phyloP scores from a whole-genome alignment of 2,329 filamentous ascomycete genomes.

The Rutstroemia sp. region DNA sequence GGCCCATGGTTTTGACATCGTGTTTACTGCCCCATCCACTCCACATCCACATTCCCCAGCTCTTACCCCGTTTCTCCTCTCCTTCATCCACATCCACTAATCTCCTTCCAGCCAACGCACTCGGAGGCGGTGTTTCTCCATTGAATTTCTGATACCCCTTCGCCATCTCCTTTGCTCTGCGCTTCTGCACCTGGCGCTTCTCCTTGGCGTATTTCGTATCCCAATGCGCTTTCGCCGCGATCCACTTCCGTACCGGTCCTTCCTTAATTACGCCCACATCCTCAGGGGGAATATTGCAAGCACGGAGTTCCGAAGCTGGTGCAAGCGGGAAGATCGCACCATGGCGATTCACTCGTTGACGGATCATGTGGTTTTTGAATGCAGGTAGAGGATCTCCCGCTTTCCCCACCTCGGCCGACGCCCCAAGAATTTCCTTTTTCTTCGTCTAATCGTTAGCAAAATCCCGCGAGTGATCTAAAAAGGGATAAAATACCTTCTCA shows the following conservation, averaged over 20 bases:
- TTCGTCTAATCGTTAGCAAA: not conserved
- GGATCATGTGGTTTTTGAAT: slow-evolving; percentile 84
- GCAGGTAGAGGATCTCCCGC: slow-evolving; percentile 76
- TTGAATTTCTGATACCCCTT: slow-evolving; percentile 63
- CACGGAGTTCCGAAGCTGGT: slow-evolving; percentile 55
- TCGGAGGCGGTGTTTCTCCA: slow-evolving; percentile 71
- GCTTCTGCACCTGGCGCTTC: slow-evolving; percentile 65
- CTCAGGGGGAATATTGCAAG: slow-evolving; percentile 51
- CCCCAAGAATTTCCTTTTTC: slow-evolving; percentile 6
- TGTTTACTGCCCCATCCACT: slow-evolving; percentile 83
- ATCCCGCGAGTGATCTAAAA: not conserved
- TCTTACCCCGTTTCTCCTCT: slow-evolving; percentile 53
- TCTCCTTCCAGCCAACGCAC: slow-evolving; percentile 69
- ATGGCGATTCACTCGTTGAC: slow-evolving; percentile 74
- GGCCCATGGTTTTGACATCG: slow-evolving; percentile 64
- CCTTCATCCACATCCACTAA: slow-evolving; percentile 38
- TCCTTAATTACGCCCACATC: slow-evolving; percentile 75
- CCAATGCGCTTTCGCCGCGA: slow-evolving; percentile 64
- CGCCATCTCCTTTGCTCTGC: slow-evolving; percentile 64
- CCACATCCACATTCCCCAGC: slow-evolving; percentile 76
- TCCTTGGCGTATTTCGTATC: slow-evolving; percentile 63
- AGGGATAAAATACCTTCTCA: slow-evolving; percentile 22
- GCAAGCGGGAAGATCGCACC: slow-evolving; percentile 66
- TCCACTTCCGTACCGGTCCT: slow-evolving; percentile 75
- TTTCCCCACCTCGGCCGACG: slow-evolving; percentile 54